Evolutionary conservation across 1,284 basidiomycete genomes (phyloP).

Genomic region (Moesziomyces parantarcticus): DNA sequence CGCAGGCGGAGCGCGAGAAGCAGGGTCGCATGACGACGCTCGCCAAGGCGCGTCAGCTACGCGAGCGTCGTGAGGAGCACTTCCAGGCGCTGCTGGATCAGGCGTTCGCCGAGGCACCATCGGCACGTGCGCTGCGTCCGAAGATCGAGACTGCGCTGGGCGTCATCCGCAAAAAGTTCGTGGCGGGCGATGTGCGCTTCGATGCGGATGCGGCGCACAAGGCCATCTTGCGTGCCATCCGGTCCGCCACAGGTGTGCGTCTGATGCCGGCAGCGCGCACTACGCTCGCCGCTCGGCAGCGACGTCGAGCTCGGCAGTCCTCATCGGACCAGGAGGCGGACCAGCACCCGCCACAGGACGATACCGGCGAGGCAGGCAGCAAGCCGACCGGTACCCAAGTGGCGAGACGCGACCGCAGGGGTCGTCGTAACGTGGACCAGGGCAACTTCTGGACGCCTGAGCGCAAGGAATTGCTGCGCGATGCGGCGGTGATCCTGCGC

Average conservation of each 20-base stretch:
- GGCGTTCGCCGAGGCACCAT: constrained; percentile 15
- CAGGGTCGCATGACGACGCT: constrained; percentile 38
- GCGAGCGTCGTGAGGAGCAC: constrained; percentile 18
- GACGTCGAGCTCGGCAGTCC: not conserved
- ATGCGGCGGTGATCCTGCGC: constrained; percentile 82
- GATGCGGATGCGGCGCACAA: constrained; percentile 17
- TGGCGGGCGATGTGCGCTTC: constrained; percentile 29
- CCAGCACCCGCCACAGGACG: too few relatives aligned
- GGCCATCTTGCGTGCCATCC: constrained; percentile 27
- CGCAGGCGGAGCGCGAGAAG: constrained; percentile 19
- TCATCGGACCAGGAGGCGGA: not conserved
- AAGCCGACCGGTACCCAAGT: not conserved
- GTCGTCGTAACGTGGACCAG: constrained; percentile 17
- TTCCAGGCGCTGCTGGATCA: constrained; percentile 34
- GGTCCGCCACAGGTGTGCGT: constrained; percentile 21
- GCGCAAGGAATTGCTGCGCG: constrained; percentile 85
- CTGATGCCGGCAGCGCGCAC: constrained; percentile 27
- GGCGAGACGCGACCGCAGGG: constrained; percentile 18
- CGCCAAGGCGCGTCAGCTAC: constrained; percentile 39
- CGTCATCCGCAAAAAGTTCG: constrained; percentile 29
- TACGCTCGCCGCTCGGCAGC: constrained; percentile 2
- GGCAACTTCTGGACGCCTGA: constrained; percentile 77
- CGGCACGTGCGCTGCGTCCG: constrained; percentile 22
- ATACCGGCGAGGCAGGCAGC: not conserved
- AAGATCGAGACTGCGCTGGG: constrained; percentile 36